Evolutionary conservation across 768 basidiomycete species (phyloP).

Genomic region (Clavulina sp.): DNA sequence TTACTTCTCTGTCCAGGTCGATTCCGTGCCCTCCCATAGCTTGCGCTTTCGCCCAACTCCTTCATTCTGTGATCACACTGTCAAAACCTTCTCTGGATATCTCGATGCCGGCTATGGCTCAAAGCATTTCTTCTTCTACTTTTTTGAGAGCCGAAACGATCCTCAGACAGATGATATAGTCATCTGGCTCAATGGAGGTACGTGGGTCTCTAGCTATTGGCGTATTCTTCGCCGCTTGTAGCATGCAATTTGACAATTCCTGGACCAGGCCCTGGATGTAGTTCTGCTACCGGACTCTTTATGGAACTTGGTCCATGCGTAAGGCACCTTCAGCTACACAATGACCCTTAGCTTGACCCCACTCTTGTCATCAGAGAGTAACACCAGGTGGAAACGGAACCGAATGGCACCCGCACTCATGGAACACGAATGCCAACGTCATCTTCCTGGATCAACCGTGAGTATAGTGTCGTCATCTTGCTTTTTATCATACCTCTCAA

Average conservation of each 20-base stretch:
- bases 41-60: too few relatives aligned
- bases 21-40: too few relatives aligned
- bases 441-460: conserved; percentile 41
- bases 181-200: conserved; percentile 10
- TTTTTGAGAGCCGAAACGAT: conserved; percentile 49
- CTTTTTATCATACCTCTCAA: conserved; percentile 50
- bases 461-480: conserved; percentile 25
- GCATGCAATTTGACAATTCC: too few relatives aligned
- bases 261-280: conserved; percentile 36
- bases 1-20: too few relatives aligned
- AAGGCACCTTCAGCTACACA: not conserved
- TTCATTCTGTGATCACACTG: not conserved
- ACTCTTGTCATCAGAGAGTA: conserved; percentile 35
- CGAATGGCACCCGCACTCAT: conserved; percentile 19
- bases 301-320: conserved; percentile 39
- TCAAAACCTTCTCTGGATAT: conserved; percentile 45
- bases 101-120: conserved; percentile 36
- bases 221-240: not conserved
- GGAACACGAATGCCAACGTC: conserved; percentile 23
- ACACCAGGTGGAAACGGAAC: conserved; percentile 36
- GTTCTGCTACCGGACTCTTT: conserved; percentile 42
- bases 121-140: conserved; percentile 54
- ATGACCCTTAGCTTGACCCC: conserved; percentile 13
- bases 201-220: not conserved
- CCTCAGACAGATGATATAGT: conserved; percentile 22